Conservation (phyloP, 441 rosid species). For the Corymbia calophylla region DNA sequence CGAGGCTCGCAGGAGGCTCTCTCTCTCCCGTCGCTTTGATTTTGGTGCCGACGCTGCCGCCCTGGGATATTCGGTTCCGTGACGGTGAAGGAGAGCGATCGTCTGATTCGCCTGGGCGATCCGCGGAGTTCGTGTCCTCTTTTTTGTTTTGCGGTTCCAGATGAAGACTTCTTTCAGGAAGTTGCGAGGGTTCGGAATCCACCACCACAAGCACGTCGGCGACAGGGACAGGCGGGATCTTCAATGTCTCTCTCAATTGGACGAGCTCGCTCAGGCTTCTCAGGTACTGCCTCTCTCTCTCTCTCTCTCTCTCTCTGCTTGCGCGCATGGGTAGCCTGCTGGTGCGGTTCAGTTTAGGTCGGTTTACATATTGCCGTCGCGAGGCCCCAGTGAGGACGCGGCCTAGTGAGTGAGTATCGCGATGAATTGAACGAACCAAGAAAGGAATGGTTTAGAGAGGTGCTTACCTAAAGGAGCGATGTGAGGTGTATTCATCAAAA, state of each 20-base stretch:
- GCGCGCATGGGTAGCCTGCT: neutral
- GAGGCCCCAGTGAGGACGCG: neutral
- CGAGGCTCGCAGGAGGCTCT: neutral
- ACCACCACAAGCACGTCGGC: conserved; percentile 26
- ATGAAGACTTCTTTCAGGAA: conserved; percentile 79
- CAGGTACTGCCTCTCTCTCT: conserved; percentile 31
- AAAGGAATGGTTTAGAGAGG: neutral
- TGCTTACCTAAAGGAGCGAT: neutral
- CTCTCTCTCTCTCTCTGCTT: neutral
- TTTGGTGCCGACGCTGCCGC: neutral
- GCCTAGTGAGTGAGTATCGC: neutral
- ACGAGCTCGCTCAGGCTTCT: conserved; percentile 72
- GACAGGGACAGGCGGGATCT: conserved; percentile 40
- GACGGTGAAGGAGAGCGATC: neutral
- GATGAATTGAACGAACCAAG: neutral
- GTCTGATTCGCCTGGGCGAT: neutral
- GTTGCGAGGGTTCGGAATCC: conserved; percentile 50
- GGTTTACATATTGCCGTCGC: neutral
- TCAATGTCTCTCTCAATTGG: conserved; percentile 34
- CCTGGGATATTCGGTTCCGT: neutral
- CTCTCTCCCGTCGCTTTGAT: neutral
- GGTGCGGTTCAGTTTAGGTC: neutral
- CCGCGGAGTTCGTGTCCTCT: neutral
- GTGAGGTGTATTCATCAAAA: neutral
- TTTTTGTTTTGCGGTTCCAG: neutral